Evolutionary conservation across 192 early-diverging fungal species (phyloP), one percentile per base, ranked within the genome.

Genomic region (Fimicolochytrium jonesii): DNA sequence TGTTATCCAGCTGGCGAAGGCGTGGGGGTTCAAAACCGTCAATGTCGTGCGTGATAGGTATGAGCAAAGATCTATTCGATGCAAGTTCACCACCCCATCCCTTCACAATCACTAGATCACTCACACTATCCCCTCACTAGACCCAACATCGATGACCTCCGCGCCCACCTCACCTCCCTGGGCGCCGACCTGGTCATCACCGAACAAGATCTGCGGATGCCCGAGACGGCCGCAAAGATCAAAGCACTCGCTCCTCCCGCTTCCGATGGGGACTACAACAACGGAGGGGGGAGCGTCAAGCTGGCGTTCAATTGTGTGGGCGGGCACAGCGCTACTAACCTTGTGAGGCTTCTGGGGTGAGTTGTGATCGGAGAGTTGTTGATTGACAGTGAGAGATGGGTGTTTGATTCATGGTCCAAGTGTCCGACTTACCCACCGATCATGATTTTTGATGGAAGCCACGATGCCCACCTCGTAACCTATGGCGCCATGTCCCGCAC

Each of bases 401-500:
- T n/a, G n/a, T n/a, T n/a, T n/a, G n/a, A n/a, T n/a, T n/a, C n/a
- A n/a, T n/a, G n/a, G n/a, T n/a, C n/a, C n/a, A n/a, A n/a, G n/a
- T n/a, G n/a, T n/a, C n/a, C n/a, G n/a, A n/a, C n/a, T n/a, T n/a
- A n/a, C n/a, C n/a, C n/a, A n/a, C n/a, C n/a, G n/a, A n/a, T n/a
- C n/a, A n/a, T 20, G 47, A 3, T n/a, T n/a, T n/a, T n/a, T n/a
- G n/a, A n/a, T n/a, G n/a, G 25, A 44, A 60, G 64, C 60, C 36
- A 70, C 18, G 60, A 65, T 1, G 93, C 66, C n/a, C 70, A 51
- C 66, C 77, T 86, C 77, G 89, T 96, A 5, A 94, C 89, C 9
- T 98, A 98, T 66, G 93, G 95, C 32, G 93, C 87, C 39, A 96
- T 98, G 94, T 88, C 92, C 6, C 74, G 84, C 1, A 81, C 91